A percentile compares a stretch with the other conserved stretches of the same genome.
Conservation (phyloP, 768 basidiomycete species). For the Coprinopsis strossmayeri region DNA sequence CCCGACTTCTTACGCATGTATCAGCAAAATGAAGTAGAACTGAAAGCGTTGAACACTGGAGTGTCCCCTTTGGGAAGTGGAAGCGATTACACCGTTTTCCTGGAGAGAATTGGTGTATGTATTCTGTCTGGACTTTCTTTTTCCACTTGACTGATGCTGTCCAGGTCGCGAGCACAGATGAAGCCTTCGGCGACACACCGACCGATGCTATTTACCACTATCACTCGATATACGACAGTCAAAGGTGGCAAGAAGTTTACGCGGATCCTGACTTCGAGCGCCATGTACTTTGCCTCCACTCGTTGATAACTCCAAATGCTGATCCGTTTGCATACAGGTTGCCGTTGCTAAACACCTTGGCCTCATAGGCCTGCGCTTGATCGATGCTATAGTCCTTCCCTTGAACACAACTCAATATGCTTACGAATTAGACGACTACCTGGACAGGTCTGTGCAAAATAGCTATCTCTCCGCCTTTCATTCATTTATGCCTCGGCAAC, state of each 20-base stretch:
- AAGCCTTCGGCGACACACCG: slow-evolving; percentile 32
- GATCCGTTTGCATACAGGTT: too few relatives aligned
- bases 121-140: too few relatives aligned
- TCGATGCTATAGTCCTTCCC: slow-evolving; percentile 56
- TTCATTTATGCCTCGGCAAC: slow-evolving; percentile 23
- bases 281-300: slow-evolving; percentile 57
- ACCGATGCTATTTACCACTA: slow-evolving; percentile 67
- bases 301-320: too few relatives aligned
- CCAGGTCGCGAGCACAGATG: slow-evolving; percentile 34
- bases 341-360: slow-evolving; percentile 64
- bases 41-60: slow-evolving; percentile 26
- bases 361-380: slow-evolving; percentile 48
- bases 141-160: neutral
- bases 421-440: slow-evolving; percentile 50
- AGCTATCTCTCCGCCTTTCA: neutral
- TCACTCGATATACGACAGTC: slow-evolving; percentile 64
- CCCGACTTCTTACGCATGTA: neutral
- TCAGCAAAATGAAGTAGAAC: neutral
- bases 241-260: slow-evolving; percentile 63
- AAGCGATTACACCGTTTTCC: slow-evolving; percentile 87
- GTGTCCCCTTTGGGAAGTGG: slow-evolving; percentile 70
- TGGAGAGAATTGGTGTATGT: slow-evolving; percentile 58
- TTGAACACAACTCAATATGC: slow-evolving; percentile 73
- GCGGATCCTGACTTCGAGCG: slow-evolving; percentile 68
- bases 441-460: slow-evolving; percentile 35